Conservation (phyloP, 306 rosid species). For the Potentilla sterilis region DNA sequence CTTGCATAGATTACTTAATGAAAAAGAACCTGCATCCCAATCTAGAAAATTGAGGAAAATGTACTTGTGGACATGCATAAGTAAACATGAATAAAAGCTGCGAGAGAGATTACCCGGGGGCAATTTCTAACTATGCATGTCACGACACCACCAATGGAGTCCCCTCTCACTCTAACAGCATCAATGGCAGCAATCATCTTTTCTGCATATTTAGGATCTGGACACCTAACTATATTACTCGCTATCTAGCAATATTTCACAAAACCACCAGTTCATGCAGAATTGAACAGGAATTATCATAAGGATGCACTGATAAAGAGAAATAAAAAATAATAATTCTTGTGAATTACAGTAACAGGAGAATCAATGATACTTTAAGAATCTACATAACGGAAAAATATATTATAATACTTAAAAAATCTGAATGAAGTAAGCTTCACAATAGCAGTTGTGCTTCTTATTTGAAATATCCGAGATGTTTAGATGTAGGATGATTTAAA, state of each 20-base stretch:
- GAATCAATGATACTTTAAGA: background rate
- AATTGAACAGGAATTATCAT: background rate
- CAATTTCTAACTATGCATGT: constrained; percentile 89
- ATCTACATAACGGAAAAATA: background rate
- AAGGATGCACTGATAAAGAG: background rate
- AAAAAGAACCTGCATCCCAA: background rate
- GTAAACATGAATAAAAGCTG: background rate
- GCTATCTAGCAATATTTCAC: constrained; percentile 55
- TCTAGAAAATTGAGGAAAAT: background rate
- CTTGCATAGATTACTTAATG: background rate
- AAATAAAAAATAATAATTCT: background rate
- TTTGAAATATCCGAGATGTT: too few relatives aligned
- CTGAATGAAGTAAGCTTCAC: too few relatives aligned
- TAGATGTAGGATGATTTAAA: too few relatives aligned
- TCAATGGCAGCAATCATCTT: constrained; percentile 94
- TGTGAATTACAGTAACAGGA: background rate
- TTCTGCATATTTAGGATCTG: constrained; percentile 88
- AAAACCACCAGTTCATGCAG: background rate
- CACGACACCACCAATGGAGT: constrained; percentile 91
- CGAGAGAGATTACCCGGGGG: constrained; percentile 52
- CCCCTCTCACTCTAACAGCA: constrained; percentile 76
- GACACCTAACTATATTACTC: constrained; percentile 93
- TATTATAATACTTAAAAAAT: background rate
- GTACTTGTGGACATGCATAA: background rate
- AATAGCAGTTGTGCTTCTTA: too few relatives aligned